Percentiles rank a stretch among this genome's conserved stretches.
Conservation (phyloP, 73 alveolate genomes). For the Paramecium bursaria region DNA sequence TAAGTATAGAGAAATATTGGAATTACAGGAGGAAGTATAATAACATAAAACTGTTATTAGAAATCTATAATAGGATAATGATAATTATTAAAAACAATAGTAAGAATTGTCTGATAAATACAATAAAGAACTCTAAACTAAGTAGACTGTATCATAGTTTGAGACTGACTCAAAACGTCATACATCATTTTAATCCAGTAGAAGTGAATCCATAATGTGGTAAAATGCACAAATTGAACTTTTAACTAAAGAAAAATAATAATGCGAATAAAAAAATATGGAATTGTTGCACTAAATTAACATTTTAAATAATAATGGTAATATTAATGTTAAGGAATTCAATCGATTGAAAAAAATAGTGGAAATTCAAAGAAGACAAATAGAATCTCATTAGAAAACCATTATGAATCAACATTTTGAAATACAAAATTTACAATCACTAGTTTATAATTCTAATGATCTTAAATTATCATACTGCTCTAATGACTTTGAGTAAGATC, state of each 20-base stretch:
- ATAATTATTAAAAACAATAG: no score
- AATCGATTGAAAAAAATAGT: slow-evolving; percentile 28
- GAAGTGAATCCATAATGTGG: no score
- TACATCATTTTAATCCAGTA: no score
- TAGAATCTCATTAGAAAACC: slow-evolving; percentile 48
- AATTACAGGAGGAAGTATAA: slow-evolving; percentile 21
- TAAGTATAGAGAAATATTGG: slow-evolving; percentile 23
- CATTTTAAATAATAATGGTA: slow-evolving; percentile 17
- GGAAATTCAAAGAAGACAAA: slow-evolving; percentile 23
- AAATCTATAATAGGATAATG: no score
- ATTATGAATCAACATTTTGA: slow-evolving; percentile 58
- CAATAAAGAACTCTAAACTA: no score
- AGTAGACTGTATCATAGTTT: no score
- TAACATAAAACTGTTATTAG: neutral
- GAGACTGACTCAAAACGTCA: no score
- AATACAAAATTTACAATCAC: slow-evolving; percentile 25
- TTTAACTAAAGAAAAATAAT: slow-evolving; percentile 10
- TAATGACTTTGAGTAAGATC: slow-evolving; percentile 13
- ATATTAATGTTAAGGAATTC: slow-evolving; percentile 11
- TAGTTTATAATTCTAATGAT: slow-evolving; percentile 36
- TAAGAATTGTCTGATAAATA: no score
- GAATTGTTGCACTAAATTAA: slow-evolving; percentile 36
- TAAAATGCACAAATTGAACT: slow-evolving; percentile 27
- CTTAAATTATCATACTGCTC: slow-evolving; percentile 22
- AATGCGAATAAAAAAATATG: slow-evolving; percentile 30